Evolutionary conservation across 352 stramenopile genomes (phyloP).

Genomic region (Pythium coloratum): DNA sequence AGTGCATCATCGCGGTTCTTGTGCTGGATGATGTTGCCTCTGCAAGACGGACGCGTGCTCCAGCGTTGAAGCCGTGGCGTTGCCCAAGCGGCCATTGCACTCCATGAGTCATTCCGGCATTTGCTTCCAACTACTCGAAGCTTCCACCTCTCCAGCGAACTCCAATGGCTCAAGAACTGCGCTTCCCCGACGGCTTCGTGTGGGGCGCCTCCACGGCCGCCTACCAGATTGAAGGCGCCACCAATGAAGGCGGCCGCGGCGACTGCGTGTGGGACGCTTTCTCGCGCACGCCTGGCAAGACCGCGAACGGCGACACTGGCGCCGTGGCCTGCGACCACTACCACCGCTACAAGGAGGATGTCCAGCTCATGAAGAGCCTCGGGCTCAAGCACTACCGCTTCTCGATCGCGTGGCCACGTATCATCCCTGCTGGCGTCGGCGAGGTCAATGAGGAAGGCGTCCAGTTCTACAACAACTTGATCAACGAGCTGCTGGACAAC

Average conservation of each 20-base stretch:
- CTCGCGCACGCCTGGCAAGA: conserved; percentile 50
- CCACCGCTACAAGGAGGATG: conserved; percentile 87
- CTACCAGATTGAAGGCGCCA: conserved; percentile 92
- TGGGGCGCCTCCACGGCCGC: conserved; percentile 86
- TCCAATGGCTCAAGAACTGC: conserved; percentile 24
- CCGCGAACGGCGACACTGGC: conserved; percentile 57
- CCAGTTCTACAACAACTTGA: conserved; percentile 90
- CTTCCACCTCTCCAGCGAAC: background rate
- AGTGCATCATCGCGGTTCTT: background rate
- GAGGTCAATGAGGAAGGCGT: conserved; percentile 82
- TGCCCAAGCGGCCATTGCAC: no score
- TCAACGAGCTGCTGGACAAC: conserved; percentile 74
- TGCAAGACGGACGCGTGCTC: no score
- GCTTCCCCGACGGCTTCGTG: conserved; percentile 63
- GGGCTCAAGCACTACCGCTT: conserved; percentile 92
- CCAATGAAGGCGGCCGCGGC: conserved; percentile 79
- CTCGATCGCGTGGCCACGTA: conserved; percentile 91
- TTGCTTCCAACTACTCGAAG: background rate
- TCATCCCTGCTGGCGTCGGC: conserved; percentile 49
- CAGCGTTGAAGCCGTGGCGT: background rate
- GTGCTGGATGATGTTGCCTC: background rate
- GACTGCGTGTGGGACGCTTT: conserved; percentile 93
- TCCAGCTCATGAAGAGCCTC: conserved; percentile 87
- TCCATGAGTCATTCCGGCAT: background rate
- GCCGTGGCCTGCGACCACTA: conserved; percentile 91